A percentile compares a stretch with the other conserved stretches of the same genome.
phyloP scores from a whole-genome alignment of 1,139 yeast species.

The Yamadazyma songkhlaensis region DNA sequence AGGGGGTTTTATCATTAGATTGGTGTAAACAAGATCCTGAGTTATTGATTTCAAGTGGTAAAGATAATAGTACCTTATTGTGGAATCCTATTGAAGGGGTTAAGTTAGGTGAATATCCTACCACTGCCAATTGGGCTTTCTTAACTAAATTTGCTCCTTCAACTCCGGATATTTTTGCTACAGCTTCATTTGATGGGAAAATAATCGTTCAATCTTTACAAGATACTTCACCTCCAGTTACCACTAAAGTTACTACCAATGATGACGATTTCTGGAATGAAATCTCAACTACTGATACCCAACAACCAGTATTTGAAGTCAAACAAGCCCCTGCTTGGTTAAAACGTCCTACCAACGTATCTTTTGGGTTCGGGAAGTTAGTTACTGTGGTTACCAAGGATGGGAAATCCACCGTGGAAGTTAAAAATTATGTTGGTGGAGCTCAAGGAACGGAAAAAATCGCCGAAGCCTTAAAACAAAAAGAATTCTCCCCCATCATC shows the following conservation, averaged over 20 bases:
- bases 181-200: conserved; percentile 91
- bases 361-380: conserved; percentile 94
- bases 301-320: conserved; percentile 63
- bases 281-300: conserved; percentile 70
- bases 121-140: conserved; percentile 93
- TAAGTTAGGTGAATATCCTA: conserved; percentile 82
- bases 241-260: conserved; percentile 43
- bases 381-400: conserved; percentile 56
- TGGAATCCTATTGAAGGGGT: conserved; percentile 85
- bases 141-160: conserved; percentile 82
- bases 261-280: conserved; percentile 85
- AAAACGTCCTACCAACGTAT: conserved; percentile 67
- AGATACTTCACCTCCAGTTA: conserved; percentile 63
- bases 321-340: conserved; percentile 92
- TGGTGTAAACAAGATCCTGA: conserved; percentile 89
- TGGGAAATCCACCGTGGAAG: conserved; percentile 40
- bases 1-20: conserved; percentile 86
- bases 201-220: conserved; percentile 82
- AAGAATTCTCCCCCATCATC: conserved; percentile 55
- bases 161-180: conserved; percentile 88
- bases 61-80: conserved; percentile 80
- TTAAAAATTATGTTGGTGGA: conserved; percentile 46
- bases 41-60: conserved; percentile 82
- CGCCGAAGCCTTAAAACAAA: conserved; percentile 55
- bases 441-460: conserved; percentile 44